These are phyloP conservation scores for Xylaria sp. DNA, from an alignment of 2,329 filamentous ascomycete genomes.

Conservation along the genomic window DNA sequence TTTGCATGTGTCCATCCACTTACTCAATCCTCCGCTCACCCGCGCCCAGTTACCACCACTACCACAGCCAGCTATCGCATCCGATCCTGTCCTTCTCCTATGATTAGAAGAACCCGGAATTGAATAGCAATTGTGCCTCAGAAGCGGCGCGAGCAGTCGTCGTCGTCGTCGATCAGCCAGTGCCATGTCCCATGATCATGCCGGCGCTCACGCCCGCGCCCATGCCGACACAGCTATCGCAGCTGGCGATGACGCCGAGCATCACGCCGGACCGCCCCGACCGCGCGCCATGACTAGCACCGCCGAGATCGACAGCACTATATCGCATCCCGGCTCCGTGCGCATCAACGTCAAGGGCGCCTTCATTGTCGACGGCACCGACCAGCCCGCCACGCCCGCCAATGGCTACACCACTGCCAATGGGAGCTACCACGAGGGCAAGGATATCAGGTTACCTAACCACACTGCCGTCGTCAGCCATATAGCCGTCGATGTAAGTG, in stretches of 20 bases:
- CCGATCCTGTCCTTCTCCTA: background rate
- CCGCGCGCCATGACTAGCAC: conserved; percentile 60
- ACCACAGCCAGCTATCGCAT: background rate
- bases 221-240: conserved; percentile 40
- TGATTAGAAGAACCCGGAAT: conserved; percentile 6
- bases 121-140: background rate
- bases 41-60: no score
- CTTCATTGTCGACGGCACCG: conserved; percentile 90
- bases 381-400: conserved; percentile 65
- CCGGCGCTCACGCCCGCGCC: conserved; percentile 16
- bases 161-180: conserved; percentile 3
- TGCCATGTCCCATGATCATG: conserved; percentile 27
- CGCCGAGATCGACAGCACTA: conserved; percentile 69
- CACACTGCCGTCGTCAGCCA: conserved; percentile 96
- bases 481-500: conserved; percentile 90
- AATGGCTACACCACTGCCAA: conserved; percentile 49
- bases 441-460: conserved; percentile 95
- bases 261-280: conserved; percentile 38
- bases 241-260: conserved; percentile 33
- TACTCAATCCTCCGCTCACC: no score
- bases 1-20: no score
- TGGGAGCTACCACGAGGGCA: conserved; percentile 72
- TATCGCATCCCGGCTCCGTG: conserved; percentile 75
- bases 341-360: conserved; percentile 97
- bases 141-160: background rate